Evolutionary conservation across 2,329 filamentous ascomycete species (phyloP), one percentile per base, ranked within the genome.

Genomic region (Penicillium sp.): DNA sequence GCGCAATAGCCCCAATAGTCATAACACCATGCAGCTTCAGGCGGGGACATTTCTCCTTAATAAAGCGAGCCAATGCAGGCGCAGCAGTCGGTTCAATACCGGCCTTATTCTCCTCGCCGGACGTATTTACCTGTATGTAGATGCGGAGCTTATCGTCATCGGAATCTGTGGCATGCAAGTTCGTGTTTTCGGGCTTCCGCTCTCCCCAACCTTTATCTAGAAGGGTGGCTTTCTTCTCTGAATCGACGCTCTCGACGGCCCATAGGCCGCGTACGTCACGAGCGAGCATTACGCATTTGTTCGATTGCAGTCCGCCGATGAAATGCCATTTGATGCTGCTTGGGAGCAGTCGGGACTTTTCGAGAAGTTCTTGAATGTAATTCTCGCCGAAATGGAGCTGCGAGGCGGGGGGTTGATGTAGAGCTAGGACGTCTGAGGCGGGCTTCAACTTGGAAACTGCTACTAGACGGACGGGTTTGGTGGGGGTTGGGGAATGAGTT

Each of bases 361-460:
- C 89, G 56, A 83, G 81, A 51, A 99, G 83, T 75, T 99, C 94
- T 75, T 93, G 89, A 4, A 89, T 82, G 77, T 99, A 99, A 79
- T 99, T 99, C 77, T 99, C 94, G 66, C 94, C 94, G 73, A 97
- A 97, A 76, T 99, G 90, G 18, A 80, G 64, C 52, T 92, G 89
- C 1, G 77, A 73, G 27, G 77, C 73, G 1, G 82, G 79, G 0
- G 80, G 74, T 65, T 83, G 80, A 76, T 95, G 88, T 1, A 99
- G 84, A 27, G 92, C 88, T 53, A 96, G 81, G 67, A 99, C 89
- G 73, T 99, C 94, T 67, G 89, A 89, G 56, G 87, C 90, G 14
- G 94, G 93, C 77, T 99, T 97, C 63, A 97, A 82, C 76, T 99
- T 99, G 40, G 92, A 97, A 48, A 99, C 94, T 26, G 94, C 93